Conservation (phyloP, 306 rosid genomes). For the Comarum palustre region DNA sequence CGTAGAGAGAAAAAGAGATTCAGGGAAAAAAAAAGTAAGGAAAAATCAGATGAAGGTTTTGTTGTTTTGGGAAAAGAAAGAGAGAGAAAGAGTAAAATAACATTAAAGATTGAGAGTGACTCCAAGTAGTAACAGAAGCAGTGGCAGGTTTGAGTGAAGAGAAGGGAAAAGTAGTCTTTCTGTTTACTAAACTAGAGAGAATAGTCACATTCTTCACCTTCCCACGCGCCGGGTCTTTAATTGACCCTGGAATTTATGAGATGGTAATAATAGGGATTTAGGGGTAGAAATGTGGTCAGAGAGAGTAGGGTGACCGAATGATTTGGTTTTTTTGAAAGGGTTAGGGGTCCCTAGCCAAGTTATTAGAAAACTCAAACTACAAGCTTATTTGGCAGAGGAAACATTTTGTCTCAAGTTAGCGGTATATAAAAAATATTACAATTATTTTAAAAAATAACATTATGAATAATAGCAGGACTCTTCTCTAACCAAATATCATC, state of each 20-base stretch:
- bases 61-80: constrained; percentile 10
- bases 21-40: constrained; percentile 22
- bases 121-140: background rate
- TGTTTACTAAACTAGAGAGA: background rate
- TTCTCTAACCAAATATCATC: too few species aligned
- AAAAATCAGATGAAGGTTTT: constrained; percentile 2
- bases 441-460: too few species aligned
- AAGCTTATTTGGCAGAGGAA: too few species aligned
- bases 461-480: too few species aligned
- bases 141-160: constrained; percentile 19
- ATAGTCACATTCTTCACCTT: background rate
- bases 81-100: background rate
- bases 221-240: constrained; percentile 15
- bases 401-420: too few species aligned
- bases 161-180: background rate
- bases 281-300: background rate
- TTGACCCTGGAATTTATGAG: background rate
- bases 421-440: too few species aligned
- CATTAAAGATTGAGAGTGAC: background rate
- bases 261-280: background rate
- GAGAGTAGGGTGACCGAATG: background rate
- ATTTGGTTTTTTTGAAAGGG: background rate
- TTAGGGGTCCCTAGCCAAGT: too few species aligned
- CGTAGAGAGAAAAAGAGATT: constrained; percentile 34
- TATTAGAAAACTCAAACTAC: too few species aligned